Evolutionary conservation across 2,329 filamentous ascomycete species (phyloP).

Genomic region (Penicillium oxalicum): DNA sequence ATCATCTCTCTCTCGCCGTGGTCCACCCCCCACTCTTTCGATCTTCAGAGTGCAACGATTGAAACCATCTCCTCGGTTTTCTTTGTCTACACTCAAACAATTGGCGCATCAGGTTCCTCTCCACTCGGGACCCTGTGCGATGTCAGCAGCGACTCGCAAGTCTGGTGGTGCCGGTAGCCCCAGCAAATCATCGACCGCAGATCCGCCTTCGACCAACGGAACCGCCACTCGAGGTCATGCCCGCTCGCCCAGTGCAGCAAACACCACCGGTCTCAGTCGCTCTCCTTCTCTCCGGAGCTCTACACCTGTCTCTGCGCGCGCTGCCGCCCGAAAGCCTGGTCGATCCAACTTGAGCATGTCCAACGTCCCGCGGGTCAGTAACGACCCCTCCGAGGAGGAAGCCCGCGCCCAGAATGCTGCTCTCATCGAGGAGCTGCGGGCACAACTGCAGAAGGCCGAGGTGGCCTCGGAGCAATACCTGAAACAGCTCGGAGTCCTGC

Average conservation of each 20-base stretch:
- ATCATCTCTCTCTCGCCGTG: not conserved
- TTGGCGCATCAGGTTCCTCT: conserved; percentile 8
- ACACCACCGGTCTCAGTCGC: conserved; percentile 46
- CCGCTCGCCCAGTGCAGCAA: conserved; percentile 47
- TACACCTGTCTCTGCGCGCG: conserved; percentile 62
- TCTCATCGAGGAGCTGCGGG: conserved; percentile 75
- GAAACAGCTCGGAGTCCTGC: conserved; percentile 78
- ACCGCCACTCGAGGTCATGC: conserved; percentile 33
- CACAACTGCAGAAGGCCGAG: conserved; percentile 76
- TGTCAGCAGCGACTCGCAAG: conserved; percentile 43
- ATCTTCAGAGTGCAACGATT: no score
- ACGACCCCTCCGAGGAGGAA: conserved; percentile 59
- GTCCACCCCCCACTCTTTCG: no score
- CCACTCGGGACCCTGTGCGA: conserved; percentile 19
- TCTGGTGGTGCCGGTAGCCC: conserved; percentile 31
- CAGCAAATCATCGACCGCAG: conserved; percentile 28
- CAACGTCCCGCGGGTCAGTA: conserved; percentile 40
- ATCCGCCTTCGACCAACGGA: conserved; percentile 29
- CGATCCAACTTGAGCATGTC: conserved; percentile 41
- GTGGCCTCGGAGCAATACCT: conserved; percentile 68
- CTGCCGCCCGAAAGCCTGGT: conserved; percentile 57
- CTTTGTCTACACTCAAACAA: conserved; percentile 9
- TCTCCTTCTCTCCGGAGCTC: conserved; percentile 58
- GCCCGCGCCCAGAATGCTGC: conserved; percentile 73
- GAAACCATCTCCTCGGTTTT: no score